Evolutionary conservation across 306 rosid species (phyloP).

Genomic region (Pueraria montana): DNA sequence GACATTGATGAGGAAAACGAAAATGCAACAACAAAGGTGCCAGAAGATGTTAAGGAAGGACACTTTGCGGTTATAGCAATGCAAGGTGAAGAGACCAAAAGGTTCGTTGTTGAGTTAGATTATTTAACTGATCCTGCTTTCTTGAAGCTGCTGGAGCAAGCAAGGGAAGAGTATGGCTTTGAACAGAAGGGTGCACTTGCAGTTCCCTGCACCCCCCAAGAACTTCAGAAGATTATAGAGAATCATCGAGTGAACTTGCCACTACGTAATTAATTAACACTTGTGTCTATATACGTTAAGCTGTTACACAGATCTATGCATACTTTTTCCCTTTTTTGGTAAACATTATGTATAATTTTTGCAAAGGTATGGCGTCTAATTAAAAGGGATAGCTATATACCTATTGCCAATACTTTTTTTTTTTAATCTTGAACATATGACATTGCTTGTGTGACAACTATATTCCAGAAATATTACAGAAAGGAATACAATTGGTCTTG

Average conservation of each 20-base stretch:
- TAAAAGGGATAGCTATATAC: not conserved
- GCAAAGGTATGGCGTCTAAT: constrained; percentile 3
- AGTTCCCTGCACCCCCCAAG: constrained; percentile 70
- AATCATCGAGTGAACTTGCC: constrained; percentile 12
- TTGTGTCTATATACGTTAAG: not conserved
- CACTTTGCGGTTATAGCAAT: constrained; percentile 74
- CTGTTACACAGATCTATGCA: not conserved
- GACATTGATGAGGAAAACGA: constrained; percentile 40
- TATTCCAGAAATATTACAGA: constrained; percentile 13
- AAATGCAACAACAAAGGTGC: constrained; percentile 38
- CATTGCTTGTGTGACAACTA: not conserved
- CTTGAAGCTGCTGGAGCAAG: constrained; percentile 65
- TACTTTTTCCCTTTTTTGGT: not conserved
- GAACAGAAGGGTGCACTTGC: constrained; percentile 74
- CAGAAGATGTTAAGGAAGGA: constrained; percentile 67
- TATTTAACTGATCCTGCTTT: constrained; percentile 67
- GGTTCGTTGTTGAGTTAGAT: constrained; percentile 68
- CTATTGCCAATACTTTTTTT: constrained; percentile 1
- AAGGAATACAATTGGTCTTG: not conserved
- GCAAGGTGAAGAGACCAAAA: constrained; percentile 65
- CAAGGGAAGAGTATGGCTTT: constrained; percentile 76
- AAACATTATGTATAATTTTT: not conserved
- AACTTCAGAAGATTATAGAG: constrained; percentile 64
- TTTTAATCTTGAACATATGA: constrained; percentile 17
- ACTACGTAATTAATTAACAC: not conserved